Percentiles rank a stretch among this genome's conserved stretches.
Conservation (phyloP, 768 basidiomycete genomes). For the Termitomyces sp. region DNA sequence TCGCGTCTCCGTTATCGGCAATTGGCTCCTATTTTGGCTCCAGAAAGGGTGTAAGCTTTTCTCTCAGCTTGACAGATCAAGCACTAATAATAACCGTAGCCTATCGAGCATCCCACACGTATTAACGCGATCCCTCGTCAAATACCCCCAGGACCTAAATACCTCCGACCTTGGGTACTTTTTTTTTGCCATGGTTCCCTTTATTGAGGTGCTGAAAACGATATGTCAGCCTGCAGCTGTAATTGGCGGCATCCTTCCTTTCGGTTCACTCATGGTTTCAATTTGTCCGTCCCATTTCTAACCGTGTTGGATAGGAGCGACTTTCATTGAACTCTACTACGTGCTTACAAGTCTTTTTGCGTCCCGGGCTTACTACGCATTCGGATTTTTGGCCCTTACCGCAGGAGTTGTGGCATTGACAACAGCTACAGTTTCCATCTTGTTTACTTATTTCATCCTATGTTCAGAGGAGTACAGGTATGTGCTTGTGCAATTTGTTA, state of each 20-base stretch:
- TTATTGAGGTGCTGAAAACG: background rate
- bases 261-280: constrained; percentile 49
- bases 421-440: constrained; percentile 85
- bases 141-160: constrained; percentile 83
- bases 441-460: constrained; percentile 85
- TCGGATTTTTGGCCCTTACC: constrained; percentile 90
- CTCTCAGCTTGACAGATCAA: background rate
- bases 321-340: constrained; percentile 93
- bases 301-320: constrained; percentile 57
- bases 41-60: constrained; percentile 69
- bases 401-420: constrained; percentile 80
- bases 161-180: constrained; percentile 75
- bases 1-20: constrained; percentile 85
- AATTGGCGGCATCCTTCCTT: constrained; percentile 89
- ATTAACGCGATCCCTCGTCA: constrained; percentile 95
- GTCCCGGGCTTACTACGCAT: constrained; percentile 90
- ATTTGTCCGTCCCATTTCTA: background rate
- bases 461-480: constrained; percentile 94
- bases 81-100: constrained; percentile 33
- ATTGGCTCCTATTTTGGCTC: constrained; percentile 84
- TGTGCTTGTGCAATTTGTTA: constrained; percentile 12
- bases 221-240: constrained; percentile 54
- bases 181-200: constrained; percentile 10
- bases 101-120: constrained; percentile 75
- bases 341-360: constrained; percentile 90